Conservation (phyloP, 148 eudicot genomes). For the Chenopodium suecicum region DNA sequence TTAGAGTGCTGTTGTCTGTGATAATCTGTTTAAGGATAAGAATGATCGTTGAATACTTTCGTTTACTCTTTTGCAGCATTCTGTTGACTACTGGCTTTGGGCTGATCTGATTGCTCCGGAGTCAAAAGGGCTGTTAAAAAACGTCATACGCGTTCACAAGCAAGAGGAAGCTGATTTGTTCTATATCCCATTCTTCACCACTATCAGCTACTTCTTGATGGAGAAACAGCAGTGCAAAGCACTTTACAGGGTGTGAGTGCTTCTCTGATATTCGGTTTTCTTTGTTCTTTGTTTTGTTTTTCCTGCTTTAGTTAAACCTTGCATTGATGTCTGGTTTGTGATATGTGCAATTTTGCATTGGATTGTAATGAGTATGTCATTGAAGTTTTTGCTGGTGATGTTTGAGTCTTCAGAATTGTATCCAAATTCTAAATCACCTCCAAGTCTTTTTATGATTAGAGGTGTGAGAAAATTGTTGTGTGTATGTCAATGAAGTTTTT, state of each 20-base stretch:
- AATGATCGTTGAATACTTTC: slow-evolving; percentile 2
- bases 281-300: slow-evolving; percentile 5
- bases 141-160: slow-evolving; percentile 66
- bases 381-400: not conserved
- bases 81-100: slow-evolving; percentile 97
- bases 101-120: slow-evolving; percentile 89
- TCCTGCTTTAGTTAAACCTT: not conserved
- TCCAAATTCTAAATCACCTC: not conserved
- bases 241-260: slow-evolving; percentile 99
- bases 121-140: slow-evolving; percentile 67
- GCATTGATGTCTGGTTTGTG: not conserved
- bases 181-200: slow-evolving; percentile 90
- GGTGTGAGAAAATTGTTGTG: too few relatives aligned
- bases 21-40: not conserved
- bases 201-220: slow-evolving; percentile 88
- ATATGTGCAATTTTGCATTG: not conserved
- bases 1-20: not conserved
- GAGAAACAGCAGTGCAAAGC: slow-evolving; percentile 97
- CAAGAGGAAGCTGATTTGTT: slow-evolving; percentile 92
- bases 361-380: not conserved
- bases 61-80: slow-evolving; percentile 60
- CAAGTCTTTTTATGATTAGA: not conserved
- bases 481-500: not conserved
- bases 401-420: not conserved
- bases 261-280: slow-evolving; percentile 27